Percentiles rank a stretch among this genome's conserved stretches.
Evolutionary conservation across 2,329 filamentous ascomycete genomes (phyloP).

Genomic region (Colletotrichum lentis): DNA sequence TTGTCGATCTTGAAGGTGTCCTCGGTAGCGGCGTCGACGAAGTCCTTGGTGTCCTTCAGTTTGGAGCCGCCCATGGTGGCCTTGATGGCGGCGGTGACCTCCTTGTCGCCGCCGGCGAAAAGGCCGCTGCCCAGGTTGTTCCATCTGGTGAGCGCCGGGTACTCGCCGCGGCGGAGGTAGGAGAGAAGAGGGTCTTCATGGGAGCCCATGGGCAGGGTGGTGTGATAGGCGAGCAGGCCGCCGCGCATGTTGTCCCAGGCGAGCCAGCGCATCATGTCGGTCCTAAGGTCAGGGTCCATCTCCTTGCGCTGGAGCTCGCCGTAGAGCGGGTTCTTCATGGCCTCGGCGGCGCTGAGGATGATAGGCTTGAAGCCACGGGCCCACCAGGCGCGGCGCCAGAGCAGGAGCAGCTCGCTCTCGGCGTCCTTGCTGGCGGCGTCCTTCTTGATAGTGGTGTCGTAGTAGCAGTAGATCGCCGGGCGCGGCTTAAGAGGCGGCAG

Average conservation of each 20-base stretch:
- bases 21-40: constrained; percentile 68
- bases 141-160: constrained; percentile 76
- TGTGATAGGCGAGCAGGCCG: constrained; percentile 80
- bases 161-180: constrained; percentile 79
- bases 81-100: constrained; percentile 70
- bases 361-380: constrained; percentile 89
- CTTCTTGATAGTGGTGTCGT: constrained; percentile 73
- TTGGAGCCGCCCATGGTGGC: constrained; percentile 64
- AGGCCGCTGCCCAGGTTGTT: constrained; percentile 75
- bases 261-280: constrained; percentile 83
- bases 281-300: constrained; percentile 69
- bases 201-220: constrained; percentile 84
- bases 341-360: constrained; percentile 80
- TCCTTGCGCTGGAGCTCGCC: constrained; percentile 68
- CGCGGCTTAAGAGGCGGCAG: constrained; percentile 78
- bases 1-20: constrained; percentile 72
- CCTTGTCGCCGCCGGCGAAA: constrained; percentile 73
- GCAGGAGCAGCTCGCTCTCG: constrained; percentile 80
- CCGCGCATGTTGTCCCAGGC: constrained; percentile 93
- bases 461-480: constrained; percentile 88
- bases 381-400: constrained; percentile 96
- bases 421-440: constrained; percentile 72
- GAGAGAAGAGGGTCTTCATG: constrained; percentile 76
- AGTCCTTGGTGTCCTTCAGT: constrained; percentile 64
- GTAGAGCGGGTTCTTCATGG: constrained; percentile 83